phyloP scores from a whole-genome alignment of 2,329 filamentous ascomycete genomes.

The Exophiala mesophila region DNA sequence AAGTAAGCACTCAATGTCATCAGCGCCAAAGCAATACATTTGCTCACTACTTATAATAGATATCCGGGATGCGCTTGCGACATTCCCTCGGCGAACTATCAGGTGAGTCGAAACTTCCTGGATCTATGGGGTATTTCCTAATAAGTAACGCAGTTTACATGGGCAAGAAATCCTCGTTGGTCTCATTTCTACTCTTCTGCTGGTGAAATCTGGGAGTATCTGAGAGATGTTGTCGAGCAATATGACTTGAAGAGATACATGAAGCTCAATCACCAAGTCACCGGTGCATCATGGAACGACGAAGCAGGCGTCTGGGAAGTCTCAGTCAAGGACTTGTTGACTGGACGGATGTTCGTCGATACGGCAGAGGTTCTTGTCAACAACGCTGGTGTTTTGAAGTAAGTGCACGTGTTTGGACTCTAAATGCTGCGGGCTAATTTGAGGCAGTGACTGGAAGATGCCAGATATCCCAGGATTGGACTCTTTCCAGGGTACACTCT shows the following conservation, averaged over 20 bases:
- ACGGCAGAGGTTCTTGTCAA: constrained; percentile 31
- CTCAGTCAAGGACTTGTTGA: constrained; percentile 26
- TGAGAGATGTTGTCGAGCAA: constrained; percentile 35
- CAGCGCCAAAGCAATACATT: background rate
- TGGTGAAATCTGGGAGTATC: constrained; percentile 40
- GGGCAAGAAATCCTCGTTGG: constrained; percentile 24
- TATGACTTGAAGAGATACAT: constrained; percentile 36
- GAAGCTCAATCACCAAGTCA: constrained; percentile 34
- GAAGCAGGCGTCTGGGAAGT: constrained; percentile 33
- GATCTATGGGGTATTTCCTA: background rate
- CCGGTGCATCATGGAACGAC: constrained; percentile 37
- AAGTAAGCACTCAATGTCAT: constrained; percentile 17
- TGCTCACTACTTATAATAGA: background rate
- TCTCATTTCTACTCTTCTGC: constrained; percentile 31
- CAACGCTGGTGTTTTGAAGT: constrained; percentile 30
- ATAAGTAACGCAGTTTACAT: constrained; percentile 25
- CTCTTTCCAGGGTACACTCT: constrained; percentile 32
- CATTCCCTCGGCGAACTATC: constrained; percentile 29
- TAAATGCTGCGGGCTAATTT: background rate
- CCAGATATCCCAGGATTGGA: constrained; percentile 33
- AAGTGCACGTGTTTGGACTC: background rate
- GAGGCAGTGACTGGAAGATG: constrained; percentile 44
- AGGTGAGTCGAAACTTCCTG: background rate
- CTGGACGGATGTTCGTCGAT: constrained; percentile 15
- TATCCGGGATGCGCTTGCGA: constrained; percentile 33